A percentile compares a stretch with the other conserved stretches of the same genome.
Evolutionary conservation across 108 stramenopile genomes (phyloP).

Genomic region (Craspedostauros australis): DNA sequence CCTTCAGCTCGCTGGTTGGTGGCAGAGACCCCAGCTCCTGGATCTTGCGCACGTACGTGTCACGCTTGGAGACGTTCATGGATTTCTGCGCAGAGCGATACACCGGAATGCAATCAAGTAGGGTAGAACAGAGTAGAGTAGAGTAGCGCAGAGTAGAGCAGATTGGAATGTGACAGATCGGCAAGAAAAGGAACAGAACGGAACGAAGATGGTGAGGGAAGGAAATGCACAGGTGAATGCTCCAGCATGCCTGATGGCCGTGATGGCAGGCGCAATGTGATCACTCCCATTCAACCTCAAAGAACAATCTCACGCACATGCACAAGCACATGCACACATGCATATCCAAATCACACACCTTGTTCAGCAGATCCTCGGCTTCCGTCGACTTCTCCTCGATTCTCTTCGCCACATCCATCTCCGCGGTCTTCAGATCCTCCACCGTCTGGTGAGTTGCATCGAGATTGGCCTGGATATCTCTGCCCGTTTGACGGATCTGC

Average conservation of each 20-base stretch:
- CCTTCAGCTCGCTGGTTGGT: constrained; percentile 68
- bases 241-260: no score
- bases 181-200: neutral
- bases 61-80: constrained; percentile 79
- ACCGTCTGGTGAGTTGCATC: constrained; percentile 62
- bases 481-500: constrained; percentile 48
- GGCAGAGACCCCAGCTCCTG: constrained; percentile 92
- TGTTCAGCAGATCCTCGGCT: constrained; percentile 75
- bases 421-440: constrained; percentile 67
- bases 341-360: constrained; percentile 35
- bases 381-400: constrained; percentile 63
- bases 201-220: constrained; percentile 2
- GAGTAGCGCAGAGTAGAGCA: no score
- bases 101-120: neutral
- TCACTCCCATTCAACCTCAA: no score
- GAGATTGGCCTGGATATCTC: constrained; percentile 51
- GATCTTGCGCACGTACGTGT: constrained; percentile 85
- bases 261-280: no score
- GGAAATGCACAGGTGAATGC: constrained; percentile 5
- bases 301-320: neutral
- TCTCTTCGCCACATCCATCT: constrained; percentile 47
- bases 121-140: no score
- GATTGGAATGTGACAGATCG: neutral
- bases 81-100: constrained; percentile 69
- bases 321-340: neutral